These are phyloP conservation scores for Aspergillus viridinutans DNA, from an alignment of 2,329 filamentous ascomycete species.

Conservation along the genomic window DNA sequence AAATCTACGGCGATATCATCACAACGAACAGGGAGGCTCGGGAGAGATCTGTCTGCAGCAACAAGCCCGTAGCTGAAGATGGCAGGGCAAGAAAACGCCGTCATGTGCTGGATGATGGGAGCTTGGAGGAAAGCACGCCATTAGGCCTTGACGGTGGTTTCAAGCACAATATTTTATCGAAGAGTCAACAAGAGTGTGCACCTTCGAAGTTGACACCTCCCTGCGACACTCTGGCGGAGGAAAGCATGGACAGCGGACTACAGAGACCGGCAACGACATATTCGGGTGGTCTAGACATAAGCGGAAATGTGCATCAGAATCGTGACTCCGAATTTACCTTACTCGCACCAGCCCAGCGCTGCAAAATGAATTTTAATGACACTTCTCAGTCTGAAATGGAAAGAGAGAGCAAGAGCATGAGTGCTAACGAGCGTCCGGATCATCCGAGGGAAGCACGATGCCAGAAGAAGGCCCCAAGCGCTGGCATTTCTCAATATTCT, in stretches of 20 bases:
- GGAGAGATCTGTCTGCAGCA: slow-evolving; percentile 18
- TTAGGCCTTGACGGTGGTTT: background rate
- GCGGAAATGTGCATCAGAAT: background rate
- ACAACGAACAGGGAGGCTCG: slow-evolving; percentile 37
- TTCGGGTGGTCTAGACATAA: background rate
- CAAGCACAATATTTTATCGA: background rate
- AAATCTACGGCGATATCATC: slow-evolving; percentile 45
- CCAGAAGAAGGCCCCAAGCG: background rate
- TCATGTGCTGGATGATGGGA: slow-evolving; percentile 17
- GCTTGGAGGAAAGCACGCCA: background rate
- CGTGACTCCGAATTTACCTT: background rate
- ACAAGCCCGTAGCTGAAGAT: slow-evolving; percentile 5
- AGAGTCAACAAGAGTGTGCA: background rate
- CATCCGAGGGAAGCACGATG: background rate
- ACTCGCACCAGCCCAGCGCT: background rate
- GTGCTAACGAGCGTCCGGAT: background rate
- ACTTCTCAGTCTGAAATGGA: background rate
- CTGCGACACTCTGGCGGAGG: background rate
- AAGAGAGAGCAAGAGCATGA: background rate
- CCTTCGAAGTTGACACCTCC: background rate
- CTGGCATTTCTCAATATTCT: background rate
- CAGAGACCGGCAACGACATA: background rate
- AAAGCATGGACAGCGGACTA: background rate
- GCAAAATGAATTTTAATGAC: background rate
- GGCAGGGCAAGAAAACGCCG: slow-evolving; percentile 19